A percentile compares a stretch with the other conserved stretches of the same genome.
These are phyloP conservation scores for Annulohypoxylon maeteangense DNA, from an alignment of 495 filamentous ascomycete species.

Conservation along the genomic window DNA sequence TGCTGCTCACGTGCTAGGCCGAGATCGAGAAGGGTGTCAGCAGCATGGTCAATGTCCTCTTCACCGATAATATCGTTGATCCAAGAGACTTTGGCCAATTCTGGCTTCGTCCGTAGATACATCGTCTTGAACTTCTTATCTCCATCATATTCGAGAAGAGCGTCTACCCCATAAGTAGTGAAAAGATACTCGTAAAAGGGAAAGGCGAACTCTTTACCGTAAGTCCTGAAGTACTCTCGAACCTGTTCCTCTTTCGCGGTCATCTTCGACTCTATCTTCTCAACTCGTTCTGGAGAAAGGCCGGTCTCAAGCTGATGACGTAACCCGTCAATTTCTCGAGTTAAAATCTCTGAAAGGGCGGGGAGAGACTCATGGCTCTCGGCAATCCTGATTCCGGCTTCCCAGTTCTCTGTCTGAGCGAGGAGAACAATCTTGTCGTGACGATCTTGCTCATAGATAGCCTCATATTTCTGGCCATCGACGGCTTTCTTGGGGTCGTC, in stretches of 20 bases:
- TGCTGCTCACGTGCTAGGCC: constrained; percentile 75
- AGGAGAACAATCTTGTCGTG: constrained; percentile 61
- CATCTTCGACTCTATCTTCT: constrained; percentile 45
- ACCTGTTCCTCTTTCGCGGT: constrained; percentile 53
- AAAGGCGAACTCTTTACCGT: constrained; percentile 80
- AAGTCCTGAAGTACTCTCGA: constrained; percentile 74
- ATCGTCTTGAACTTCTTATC: constrained; percentile 75
- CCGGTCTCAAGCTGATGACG: constrained; percentile 41
- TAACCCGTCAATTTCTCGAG: constrained; percentile 52
- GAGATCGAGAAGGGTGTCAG: constrained; percentile 69
- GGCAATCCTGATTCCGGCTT: constrained; percentile 76
- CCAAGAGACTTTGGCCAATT: constrained; percentile 85
- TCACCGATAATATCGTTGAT: constrained; percentile 87
- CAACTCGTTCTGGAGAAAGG: constrained; percentile 34
- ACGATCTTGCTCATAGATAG: constrained; percentile 52
- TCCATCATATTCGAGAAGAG: constrained; percentile 72
- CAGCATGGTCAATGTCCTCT: constrained; percentile 76
- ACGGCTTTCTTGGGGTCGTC: constrained; percentile 48
- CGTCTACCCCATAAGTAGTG: constrained; percentile 67
- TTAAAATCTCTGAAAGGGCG: constrained; percentile 71
- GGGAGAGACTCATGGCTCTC: constrained; percentile 77
- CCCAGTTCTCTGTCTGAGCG: constrained; percentile 72
- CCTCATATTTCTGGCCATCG: constrained; percentile 51
- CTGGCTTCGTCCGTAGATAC: constrained; percentile 75
- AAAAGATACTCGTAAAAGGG: constrained; percentile 83